Evolutionary conservation across 176 grass and related monocot species (phyloP), one percentile per base, ranked within the genome.

Genomic region (Pharus latifolius): DNA sequence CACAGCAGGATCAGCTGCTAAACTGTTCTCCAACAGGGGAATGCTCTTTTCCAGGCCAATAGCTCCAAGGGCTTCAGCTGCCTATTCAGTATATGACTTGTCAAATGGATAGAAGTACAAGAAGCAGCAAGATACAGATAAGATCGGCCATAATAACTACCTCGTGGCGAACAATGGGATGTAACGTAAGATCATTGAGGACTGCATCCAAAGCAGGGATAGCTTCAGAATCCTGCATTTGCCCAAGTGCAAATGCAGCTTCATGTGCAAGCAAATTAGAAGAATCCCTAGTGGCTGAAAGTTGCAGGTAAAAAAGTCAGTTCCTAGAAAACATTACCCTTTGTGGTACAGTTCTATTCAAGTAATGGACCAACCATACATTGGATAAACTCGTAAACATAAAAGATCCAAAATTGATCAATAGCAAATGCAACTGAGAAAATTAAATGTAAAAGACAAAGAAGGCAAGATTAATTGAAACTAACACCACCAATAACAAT

Each of bases 241-340:
- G 95, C 62, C 90, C 95, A 80, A 98, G 95, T 30, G 95, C 95
- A 83, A 94, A 99, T 76, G 95, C 90, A 56, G 90, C 90, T 76
- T 99, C 95, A 81, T 99, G 95, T 19, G 95, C 95, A 55, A 99
- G 90, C 87, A 94, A 99, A 52, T 98, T 98, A 53, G 90, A 99
- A 57, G 87, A 82, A 86, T 99, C 95, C 83, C 84, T 91, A 50
- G 95, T 82, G 78, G 90, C 95, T 94, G 81, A 57, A 20, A 47
- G 72, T 40, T 57, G 31, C 23, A 25, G 28, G n/a, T 22, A 67
- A 60, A 24, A 37, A 72, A 5, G n/a, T 84, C 12, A 68, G 34
- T 66, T 78, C 24, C n/a, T 17, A 60, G n/a, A n/a, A n/a, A n/a
- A n/a, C n/a, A n/a, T n/a, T n/a, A n/a, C n/a, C n/a, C n/a, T n/a